Conservation (phyloP, 2,329 filamentous ascomycete genomes). For the Pyrenochaeta sp. region DNA sequence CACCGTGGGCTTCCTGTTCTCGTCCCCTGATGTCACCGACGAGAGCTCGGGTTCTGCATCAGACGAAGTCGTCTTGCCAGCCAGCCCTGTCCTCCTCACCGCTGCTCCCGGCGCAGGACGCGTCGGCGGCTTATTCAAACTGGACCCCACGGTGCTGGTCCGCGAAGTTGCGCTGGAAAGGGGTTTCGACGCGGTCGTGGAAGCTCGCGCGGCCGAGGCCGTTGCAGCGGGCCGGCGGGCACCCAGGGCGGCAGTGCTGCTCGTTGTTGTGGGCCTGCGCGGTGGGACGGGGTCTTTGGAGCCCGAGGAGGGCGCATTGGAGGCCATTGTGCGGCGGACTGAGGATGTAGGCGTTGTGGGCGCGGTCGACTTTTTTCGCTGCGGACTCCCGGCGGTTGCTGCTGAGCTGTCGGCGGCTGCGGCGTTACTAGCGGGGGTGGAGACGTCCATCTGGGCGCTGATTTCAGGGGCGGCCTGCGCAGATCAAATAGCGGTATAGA, state of each 20-base stretch:
- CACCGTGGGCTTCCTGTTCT: constrained; percentile 43
- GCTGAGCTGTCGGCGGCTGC: constrained; percentile 6
- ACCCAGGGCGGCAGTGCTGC: constrained; percentile 19
- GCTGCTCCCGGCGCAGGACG: constrained; percentile 39
- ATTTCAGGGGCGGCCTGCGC: constrained; percentile 7
- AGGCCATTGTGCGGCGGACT: constrained; percentile 45
- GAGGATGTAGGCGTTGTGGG: constrained; percentile 38
- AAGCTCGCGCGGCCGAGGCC: constrained; percentile 27
- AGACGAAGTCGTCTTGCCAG: constrained; percentile 31
- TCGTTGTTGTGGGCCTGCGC: constrained; percentile 33
- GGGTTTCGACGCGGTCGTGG: constrained; percentile 38
- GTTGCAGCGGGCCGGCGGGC: constrained; percentile 36
- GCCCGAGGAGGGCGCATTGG: constrained; percentile 33
- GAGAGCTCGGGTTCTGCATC: constrained; percentile 46
- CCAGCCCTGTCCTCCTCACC: constrained; percentile 30
- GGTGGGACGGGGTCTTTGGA: constrained; percentile 41
- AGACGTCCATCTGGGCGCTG: constrained; percentile 11
- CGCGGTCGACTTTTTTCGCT: constrained; percentile 27
- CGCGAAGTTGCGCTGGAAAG: constrained; percentile 34
- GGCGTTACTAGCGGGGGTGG: constrained; percentile 19
- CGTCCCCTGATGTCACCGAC: constrained; percentile 47
- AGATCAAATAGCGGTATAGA: constrained; percentile 5
- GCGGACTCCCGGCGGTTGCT: constrained; percentile 11
- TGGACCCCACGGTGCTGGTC: constrained; percentile 34
- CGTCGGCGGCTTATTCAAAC: constrained; percentile 48